Percentiles rank a stretch among this genome's conserved stretches.
Conservation (phyloP, 768 basidiomycete genomes). For the Suillus alpinus region DNA sequence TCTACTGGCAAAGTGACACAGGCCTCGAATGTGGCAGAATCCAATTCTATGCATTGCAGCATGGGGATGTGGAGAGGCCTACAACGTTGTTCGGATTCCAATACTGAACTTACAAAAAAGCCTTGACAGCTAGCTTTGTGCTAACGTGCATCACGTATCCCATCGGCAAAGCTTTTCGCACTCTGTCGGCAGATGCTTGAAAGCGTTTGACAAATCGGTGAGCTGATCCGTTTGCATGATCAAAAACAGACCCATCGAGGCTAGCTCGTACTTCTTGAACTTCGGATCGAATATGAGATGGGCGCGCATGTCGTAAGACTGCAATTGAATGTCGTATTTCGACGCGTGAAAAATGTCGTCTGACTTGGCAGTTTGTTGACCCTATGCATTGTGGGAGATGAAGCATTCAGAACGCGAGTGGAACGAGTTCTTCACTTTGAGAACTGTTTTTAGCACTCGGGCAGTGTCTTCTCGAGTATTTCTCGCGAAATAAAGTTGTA, state of each 20-base stretch:
- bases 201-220: neutral
- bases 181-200: neutral
- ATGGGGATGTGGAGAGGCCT: neutral
- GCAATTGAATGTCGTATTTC: neutral
- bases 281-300: neutral
- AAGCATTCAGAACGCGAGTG: neutral
- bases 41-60: neutral
- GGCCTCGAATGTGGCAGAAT: neutral
- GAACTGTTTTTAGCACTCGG: neutral
- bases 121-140: neutral
- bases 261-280: neutral
- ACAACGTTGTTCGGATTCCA: neutral
- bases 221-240: neutral
- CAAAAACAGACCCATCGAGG: too few relatives aligned
- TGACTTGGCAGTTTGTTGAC: neutral
- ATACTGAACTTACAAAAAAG: neutral
- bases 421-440: neutral
- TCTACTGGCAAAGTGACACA: neutral
- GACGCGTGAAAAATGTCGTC: neutral
- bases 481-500: neutral
- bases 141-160: neutral
- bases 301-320: neutral
- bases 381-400: neutral
- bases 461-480: neutral
- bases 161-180: neutral